phyloP scores from a whole-genome alignment of 768 basidiomycete species.

The Holtermanniella nyarrowii region DNA sequence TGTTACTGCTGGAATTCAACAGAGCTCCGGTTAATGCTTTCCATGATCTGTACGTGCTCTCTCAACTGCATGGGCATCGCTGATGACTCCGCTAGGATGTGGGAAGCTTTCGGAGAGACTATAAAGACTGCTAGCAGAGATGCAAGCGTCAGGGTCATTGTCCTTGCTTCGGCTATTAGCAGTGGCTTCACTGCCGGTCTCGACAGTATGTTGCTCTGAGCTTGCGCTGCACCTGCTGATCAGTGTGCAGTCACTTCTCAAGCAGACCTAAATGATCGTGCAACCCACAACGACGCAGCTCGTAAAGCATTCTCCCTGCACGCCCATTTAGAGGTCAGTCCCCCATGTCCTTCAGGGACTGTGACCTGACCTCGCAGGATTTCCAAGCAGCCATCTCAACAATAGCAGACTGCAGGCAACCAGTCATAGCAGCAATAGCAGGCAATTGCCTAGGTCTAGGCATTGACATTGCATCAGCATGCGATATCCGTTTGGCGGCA shows the following conservation, averaged over 20 bases:
- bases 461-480: slow-evolving; percentile 62
- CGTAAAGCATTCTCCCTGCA: slow-evolving; percentile 27
- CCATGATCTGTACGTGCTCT: slow-evolving; percentile 29
- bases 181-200: slow-evolving; percentile 76
- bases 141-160: slow-evolving; percentile 58
- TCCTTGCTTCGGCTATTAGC: slow-evolving; percentile 59
- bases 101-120: slow-evolving; percentile 56
- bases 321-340: slow-evolving; percentile 43
- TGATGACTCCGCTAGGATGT: slow-evolving; percentile 50
- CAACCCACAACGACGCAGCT: slow-evolving; percentile 21
- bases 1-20: slow-evolving; percentile 26
- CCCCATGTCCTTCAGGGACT: background rate
- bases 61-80: background rate
- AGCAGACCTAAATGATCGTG: slow-evolving; percentile 2
- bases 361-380: slow-evolving; percentile 25
- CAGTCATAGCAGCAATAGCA: slow-evolving; percentile 73
- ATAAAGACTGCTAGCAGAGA: slow-evolving; percentile 52
- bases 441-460: slow-evolving; percentile 67
- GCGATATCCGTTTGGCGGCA: slow-evolving; percentile 65
- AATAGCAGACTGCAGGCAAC: slow-evolving; percentile 59
- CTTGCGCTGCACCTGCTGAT: background rate
- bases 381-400: slow-evolving; percentile 66
- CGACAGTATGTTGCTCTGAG: slow-evolving; percentile 50
- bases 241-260: slow-evolving; percentile 12
- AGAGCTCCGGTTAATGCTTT: slow-evolving; percentile 40